phyloP scores from a whole-genome alignment of 495 filamentous ascomycete genomes.

The Physcia stellaris region DNA sequence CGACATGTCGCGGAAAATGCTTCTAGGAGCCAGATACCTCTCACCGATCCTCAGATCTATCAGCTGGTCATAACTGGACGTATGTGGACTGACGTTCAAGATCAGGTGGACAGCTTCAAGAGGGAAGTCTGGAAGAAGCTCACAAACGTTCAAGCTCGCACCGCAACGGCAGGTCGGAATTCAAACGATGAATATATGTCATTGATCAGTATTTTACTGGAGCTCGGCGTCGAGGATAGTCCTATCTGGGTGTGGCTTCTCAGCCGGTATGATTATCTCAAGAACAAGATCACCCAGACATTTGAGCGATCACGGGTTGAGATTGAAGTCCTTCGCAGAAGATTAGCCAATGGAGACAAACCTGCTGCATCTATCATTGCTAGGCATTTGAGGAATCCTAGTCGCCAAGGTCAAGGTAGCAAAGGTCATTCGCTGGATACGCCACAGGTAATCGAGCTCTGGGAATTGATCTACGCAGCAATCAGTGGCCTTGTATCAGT shows the following conservation, averaged over 20 bases:
- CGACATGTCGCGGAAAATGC: conserved; percentile 44
- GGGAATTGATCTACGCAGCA: conserved; percentile 68
- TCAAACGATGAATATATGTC: conserved; percentile 67
- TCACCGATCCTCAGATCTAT: conserved; percentile 65
- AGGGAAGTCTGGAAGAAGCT: conserved; percentile 75
- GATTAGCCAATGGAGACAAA: conserved; percentile 58
- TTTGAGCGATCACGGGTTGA: conserved; percentile 77
- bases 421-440: conserved; percentile 50
- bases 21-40: conserved; percentile 27
- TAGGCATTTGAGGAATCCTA: conserved; percentile 56
- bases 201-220: conserved; percentile 71
- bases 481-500: conserved; percentile 56
- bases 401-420: conserved; percentile 43
- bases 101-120: conserved; percentile 75
- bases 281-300: conserved; percentile 61
- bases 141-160: conserved; percentile 38
- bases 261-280: conserved; percentile 77
- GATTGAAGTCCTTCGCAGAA: conserved; percentile 76
- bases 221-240: conserved; percentile 87
- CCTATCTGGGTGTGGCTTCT: conserved; percentile 92
- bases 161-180: conserved; percentile 31
- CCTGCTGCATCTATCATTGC: conserved; percentile 55
- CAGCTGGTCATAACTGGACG: conserved; percentile 75
- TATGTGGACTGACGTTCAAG: conserved; percentile 88
- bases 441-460: conserved; percentile 67